Evolutionary conservation across 768 basidiomycete species (phyloP).

Genomic region (Mrakia frigida): DNA sequence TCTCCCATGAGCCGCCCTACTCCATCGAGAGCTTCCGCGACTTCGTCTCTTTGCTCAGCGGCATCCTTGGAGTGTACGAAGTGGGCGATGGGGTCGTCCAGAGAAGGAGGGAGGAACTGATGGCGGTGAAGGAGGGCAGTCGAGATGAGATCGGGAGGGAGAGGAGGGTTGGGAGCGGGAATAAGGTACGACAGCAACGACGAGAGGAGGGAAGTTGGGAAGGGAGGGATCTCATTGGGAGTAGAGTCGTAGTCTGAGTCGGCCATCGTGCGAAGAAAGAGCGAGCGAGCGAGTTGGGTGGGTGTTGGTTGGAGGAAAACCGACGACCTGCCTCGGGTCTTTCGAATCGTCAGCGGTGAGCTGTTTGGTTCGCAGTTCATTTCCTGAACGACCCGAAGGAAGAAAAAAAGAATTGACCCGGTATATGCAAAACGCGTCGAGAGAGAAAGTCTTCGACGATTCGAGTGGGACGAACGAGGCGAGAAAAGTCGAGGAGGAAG

Average conservation of each 20-base stretch:
- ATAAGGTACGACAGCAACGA: slow-evolving; percentile 37
- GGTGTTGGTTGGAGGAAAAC: neutral
- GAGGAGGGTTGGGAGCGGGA: slow-evolving; percentile 34
- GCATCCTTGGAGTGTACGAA: slow-evolving; percentile 35
- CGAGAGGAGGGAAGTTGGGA: slow-evolving; percentile 33
- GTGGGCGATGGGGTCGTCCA: slow-evolving; percentile 36
- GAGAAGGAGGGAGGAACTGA: slow-evolving; percentile 38
- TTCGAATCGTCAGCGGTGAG: neutral
- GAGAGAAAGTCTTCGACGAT: no score
- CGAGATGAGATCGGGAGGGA: slow-evolving; percentile 37
- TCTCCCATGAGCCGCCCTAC: slow-evolving; percentile 26
- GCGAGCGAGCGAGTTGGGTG: neutral
- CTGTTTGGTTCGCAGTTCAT: neutral
- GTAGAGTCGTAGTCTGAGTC: no score
- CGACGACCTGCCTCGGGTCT: neutral
- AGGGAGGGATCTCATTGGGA: slow-evolving; percentile 18
- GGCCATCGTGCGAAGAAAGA: neutral
- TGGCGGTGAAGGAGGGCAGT: slow-evolving; percentile 37
- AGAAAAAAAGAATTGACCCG: no score
- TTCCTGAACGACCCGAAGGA: no score
- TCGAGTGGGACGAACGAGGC: neutral
- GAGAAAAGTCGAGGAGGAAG: neutral
- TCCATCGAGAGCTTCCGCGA: slow-evolving; percentile 19
- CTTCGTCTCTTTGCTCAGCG: slow-evolving; percentile 3
- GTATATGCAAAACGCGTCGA: neutral